Evolutionary conservation across 1,284 basidiomycete genomes (phyloP).

Genomic region (Malassezia caprae): DNA sequence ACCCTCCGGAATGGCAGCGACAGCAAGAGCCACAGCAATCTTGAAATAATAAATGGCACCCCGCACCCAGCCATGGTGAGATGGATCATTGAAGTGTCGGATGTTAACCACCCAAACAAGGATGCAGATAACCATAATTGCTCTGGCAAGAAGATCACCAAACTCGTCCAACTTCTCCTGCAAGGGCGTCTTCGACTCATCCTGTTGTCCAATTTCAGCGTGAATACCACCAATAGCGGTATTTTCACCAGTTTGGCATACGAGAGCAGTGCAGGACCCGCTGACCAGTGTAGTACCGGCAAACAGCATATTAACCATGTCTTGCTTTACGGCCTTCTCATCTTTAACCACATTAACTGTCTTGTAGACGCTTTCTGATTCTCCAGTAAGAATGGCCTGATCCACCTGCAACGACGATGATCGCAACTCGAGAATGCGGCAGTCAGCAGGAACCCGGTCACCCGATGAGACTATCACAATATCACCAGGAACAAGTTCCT

Average conservation of each 20-base stretch:
- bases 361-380: constrained; percentile 45
- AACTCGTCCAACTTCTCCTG: constrained; percentile 48
- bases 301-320: constrained; percentile 47
- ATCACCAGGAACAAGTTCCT: constrained; percentile 43
- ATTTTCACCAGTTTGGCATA: constrained; percentile 32
- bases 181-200: constrained; percentile 43
- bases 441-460: constrained; percentile 46
- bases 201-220: constrained; percentile 39
- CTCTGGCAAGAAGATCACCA: constrained; percentile 44
- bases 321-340: constrained; percentile 42
- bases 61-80: constrained; percentile 41
- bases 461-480: constrained; percentile 42
- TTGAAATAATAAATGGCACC: constrained; percentile 48
- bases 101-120: constrained; percentile 47
- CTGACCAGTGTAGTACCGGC: constrained; percentile 42
- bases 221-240: constrained; percentile 47
- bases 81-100: constrained; percentile 45
- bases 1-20: constrained; percentile 46
- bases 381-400: constrained; percentile 47
- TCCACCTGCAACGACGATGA: constrained; percentile 41
- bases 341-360: constrained; percentile 27
- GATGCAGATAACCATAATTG: constrained; percentile 46
- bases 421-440: constrained; percentile 39
- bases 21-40: constrained; percentile 47
- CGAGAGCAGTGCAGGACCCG: constrained; percentile 38